These are phyloP conservation scores for Aphanocladium album DNA, from an alignment of 2,329 filamentous ascomycete genomes.

Conservation along the genomic window DNA sequence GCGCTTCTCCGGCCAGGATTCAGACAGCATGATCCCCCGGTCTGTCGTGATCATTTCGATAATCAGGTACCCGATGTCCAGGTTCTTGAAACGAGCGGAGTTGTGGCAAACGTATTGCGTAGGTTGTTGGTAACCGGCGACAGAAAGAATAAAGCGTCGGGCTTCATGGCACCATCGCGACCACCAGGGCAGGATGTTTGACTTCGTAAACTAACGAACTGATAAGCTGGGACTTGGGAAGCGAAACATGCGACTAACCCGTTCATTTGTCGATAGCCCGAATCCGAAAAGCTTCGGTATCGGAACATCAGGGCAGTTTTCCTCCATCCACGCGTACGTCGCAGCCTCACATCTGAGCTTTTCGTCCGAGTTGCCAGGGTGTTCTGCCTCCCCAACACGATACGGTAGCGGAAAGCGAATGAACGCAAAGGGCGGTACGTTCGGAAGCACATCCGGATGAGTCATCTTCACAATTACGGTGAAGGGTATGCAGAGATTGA, in stretches of 20 bases:
- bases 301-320: constrained; percentile 31
- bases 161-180: not conserved
- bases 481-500: constrained; percentile 33
- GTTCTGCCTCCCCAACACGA: constrained; percentile 30
- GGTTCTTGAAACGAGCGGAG: not conserved
- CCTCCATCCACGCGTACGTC: constrained; percentile 34
- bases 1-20: constrained; percentile 16
- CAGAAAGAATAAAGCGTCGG: not conserved
- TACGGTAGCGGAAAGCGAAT: constrained; percentile 29
- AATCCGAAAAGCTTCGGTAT: constrained; percentile 24
- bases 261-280: constrained; percentile 12
- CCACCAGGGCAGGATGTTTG: not conserved
- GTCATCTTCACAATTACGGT: constrained; percentile 19
- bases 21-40: constrained; percentile 17
- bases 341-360: constrained; percentile 35
- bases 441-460: constrained; percentile 10
- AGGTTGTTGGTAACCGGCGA: not conserved
- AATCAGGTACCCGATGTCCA: not conserved
- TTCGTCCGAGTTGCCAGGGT: constrained; percentile 34
- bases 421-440: constrained; percentile 9
- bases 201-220: not conserved
- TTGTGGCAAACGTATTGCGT: not conserved
- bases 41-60: constrained; percentile 1
- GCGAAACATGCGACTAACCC: constrained; percentile 6
- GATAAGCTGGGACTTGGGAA: not conserved